A percentile compares a stretch with the other conserved stretches of the same genome.
These are phyloP conservation scores for Podospora sp. DNA, from an alignment of 495 filamentous ascomycete genomes.

Conservation along the genomic window DNA sequence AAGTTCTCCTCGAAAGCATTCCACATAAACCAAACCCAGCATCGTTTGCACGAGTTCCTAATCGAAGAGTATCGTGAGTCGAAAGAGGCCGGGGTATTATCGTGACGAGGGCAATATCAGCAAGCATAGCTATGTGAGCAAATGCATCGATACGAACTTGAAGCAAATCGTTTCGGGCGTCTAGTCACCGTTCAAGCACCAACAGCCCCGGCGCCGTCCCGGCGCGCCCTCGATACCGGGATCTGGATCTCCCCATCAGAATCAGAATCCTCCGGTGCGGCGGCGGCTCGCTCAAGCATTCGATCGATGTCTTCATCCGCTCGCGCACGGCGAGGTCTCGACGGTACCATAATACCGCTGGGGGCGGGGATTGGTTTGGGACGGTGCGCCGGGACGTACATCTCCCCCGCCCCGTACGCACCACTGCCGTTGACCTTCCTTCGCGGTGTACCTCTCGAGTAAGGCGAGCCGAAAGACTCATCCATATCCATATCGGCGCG, in stretches of 20 bases:
- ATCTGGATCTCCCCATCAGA: conserved; percentile 54
- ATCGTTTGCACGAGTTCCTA: neutral
- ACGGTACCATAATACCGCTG: conserved; percentile 40
- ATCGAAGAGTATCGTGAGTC: neutral
- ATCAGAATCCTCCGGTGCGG: conserved; percentile 48
- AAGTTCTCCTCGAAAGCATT: neutral
- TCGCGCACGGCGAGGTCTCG: conserved; percentile 38
- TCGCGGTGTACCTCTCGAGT: conserved; percentile 44
- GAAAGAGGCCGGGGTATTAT: neutral
- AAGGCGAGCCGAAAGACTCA: conserved; percentile 40
- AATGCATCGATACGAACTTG: no score
- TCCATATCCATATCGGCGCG: conserved; percentile 49
- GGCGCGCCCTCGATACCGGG: conserved; percentile 34
- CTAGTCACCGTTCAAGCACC: conserved; percentile 42
- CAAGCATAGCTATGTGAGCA: neutral
- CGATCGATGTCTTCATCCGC: conserved; percentile 50
- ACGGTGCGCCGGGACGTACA: conserved; percentile 20
- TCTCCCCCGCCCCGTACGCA: conserved; percentile 20
- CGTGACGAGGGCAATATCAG: neutral
- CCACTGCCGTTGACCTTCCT: conserved; percentile 40
- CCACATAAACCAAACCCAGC: neutral
- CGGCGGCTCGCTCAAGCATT: conserved; percentile 49
- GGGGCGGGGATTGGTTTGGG: conserved; percentile 44
- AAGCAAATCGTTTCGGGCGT: no score
- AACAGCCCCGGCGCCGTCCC: conserved; percentile 31